Percentiles rank a stretch among this genome's conserved stretches.
Evolutionary conservation across 768 basidiomycete genomes (phyloP).

Genomic region (Fistulinella prunicolor): DNA sequence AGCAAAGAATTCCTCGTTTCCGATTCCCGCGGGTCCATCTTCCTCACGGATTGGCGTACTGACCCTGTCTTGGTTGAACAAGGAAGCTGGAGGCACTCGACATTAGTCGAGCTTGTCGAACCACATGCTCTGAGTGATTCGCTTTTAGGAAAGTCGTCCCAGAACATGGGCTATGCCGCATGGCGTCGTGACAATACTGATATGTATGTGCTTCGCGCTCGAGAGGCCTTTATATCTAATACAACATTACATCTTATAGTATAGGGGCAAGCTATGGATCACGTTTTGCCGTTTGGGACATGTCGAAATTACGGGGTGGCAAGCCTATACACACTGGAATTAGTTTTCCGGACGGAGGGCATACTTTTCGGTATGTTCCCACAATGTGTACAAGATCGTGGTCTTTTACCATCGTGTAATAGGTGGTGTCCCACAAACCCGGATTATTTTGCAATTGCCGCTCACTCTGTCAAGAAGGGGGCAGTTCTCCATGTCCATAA

Average conservation of each 20-base stretch:
- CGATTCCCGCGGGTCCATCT: conserved; percentile 70
- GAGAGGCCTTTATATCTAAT: neutral
- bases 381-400: neutral
- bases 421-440: conserved; percentile 80
- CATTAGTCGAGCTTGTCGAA: conserved; percentile 69
- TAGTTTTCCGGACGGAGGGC: conserved; percentile 64
- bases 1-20: conserved; percentile 80
- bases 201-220: conserved; percentile 50
- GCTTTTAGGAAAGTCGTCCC: conserved; percentile 42
- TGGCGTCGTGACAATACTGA: conserved; percentile 72
- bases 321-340: conserved; percentile 61
- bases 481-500: conserved; percentile 73
- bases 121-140: conserved; percentile 59
- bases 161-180: conserved; percentile 57
- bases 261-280: conserved; percentile 73
- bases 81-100: conserved; percentile 58
- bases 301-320: conserved; percentile 67
- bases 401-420: conserved; percentile 3
- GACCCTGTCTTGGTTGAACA: conserved; percentile 55
- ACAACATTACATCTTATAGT: conserved; percentile 35
- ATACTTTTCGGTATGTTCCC: conserved; percentile 56
- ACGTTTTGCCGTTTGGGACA: conserved; percentile 76
- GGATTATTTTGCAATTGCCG: conserved; percentile 75
- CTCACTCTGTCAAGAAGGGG: conserved; percentile 54
- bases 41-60: conserved; percentile 79